A percentile compares a stretch with the other conserved stretches of the same genome.
phyloP scores from a whole-genome alignment of 768 basidiomycete species.

The Mycena indigotica region DNA sequence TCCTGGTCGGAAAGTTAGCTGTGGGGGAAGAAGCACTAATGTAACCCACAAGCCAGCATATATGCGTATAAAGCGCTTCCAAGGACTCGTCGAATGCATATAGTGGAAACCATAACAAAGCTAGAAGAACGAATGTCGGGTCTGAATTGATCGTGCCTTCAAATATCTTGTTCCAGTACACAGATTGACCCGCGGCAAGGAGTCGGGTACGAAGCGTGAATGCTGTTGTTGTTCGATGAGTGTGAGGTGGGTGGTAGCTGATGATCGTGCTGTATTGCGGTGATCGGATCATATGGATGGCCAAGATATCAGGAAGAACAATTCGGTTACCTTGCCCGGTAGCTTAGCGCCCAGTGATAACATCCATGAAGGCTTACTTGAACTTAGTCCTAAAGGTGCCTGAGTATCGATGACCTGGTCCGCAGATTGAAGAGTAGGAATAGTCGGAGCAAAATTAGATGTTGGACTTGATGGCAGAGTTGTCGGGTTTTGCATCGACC shows the following conservation, averaged over 20 bases:
- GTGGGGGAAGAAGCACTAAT: constrained; percentile 10
- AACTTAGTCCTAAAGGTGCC: constrained; percentile 44
- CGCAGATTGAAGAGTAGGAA: constrained; percentile 14
- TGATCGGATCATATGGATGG: constrained; percentile 56
- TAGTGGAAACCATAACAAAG: constrained; percentile 58
- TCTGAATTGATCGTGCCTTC: constrained; percentile 37
- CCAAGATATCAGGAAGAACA: constrained; percentile 50
- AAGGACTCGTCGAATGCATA: constrained; percentile 65
- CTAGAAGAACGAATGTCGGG: constrained; percentile 56
- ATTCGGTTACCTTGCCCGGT: constrained; percentile 32
- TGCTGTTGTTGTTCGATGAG: constrained; percentile 39
- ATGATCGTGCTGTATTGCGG: constrained; percentile 42
- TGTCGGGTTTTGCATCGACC: constrained; percentile 36
- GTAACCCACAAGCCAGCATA: constrained; percentile 45
- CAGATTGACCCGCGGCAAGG: constrained; percentile 41
- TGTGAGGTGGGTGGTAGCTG: constrained; percentile 42
- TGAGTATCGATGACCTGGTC: constrained; percentile 55
- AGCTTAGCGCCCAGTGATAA: background rate
- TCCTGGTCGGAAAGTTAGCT: constrained; percentile 38
- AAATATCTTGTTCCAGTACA: constrained; percentile 51
- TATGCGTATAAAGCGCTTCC: constrained; percentile 52
- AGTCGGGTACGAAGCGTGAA: constrained; percentile 37
- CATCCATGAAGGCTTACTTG: constrained; percentile 31
- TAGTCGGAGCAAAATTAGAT: constrained; percentile 18
- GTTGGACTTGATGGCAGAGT: constrained; percentile 26